A percentile compares a stretch with the other conserved stretches of the same genome.
Evolutionary conservation across 805 yeast species (phyloP).

Genomic region (Lipomyces kockii): DNA sequence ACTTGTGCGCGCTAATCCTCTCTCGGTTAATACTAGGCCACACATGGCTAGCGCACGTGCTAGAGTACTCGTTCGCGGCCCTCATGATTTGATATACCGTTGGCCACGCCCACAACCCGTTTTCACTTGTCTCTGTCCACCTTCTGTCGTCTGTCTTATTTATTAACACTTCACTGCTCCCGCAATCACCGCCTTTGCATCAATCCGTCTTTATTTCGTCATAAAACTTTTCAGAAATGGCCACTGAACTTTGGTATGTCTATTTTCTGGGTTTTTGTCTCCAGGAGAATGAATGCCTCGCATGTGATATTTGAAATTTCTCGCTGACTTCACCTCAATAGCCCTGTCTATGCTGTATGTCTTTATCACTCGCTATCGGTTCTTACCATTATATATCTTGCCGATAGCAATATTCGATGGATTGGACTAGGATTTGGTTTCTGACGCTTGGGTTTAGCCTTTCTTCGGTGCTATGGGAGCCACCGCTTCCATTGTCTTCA

Average conservation of each 20-base stretch:
- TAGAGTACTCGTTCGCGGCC: constrained; percentile 16
- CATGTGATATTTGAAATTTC: neutral
- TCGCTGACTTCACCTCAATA: constrained; percentile 40
- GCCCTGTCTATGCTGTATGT: constrained; percentile 74
- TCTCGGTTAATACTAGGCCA: constrained; percentile 17
- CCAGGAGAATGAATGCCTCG: neutral
- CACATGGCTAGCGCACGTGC: constrained; percentile 17
- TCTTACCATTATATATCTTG: neutral
- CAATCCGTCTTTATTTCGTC: constrained; percentile 3
- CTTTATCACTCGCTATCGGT: neutral
- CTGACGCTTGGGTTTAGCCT: constrained; percentile 57
- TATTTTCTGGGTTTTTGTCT: constrained; percentile 1
- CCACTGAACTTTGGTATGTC: constrained; percentile 79
- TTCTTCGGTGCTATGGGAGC: constrained; percentile 99
- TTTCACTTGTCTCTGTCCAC: constrained; percentile 16
- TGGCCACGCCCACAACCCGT: constrained; percentile 24
- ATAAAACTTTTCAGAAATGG: constrained; percentile 42
- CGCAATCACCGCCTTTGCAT: constrained; percentile 17
- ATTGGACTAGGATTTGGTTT: neutral
- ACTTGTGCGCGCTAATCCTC: constrained; percentile 16
- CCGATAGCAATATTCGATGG: neutral
- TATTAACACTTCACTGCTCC: constrained; percentile 7
- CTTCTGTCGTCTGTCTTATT: neutral
- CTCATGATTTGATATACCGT: constrained; percentile 22
- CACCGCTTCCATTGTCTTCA: constrained; percentile 98